Conservation (phyloP, 23 red algal species). For the Agarophyton chilense region DNA sequence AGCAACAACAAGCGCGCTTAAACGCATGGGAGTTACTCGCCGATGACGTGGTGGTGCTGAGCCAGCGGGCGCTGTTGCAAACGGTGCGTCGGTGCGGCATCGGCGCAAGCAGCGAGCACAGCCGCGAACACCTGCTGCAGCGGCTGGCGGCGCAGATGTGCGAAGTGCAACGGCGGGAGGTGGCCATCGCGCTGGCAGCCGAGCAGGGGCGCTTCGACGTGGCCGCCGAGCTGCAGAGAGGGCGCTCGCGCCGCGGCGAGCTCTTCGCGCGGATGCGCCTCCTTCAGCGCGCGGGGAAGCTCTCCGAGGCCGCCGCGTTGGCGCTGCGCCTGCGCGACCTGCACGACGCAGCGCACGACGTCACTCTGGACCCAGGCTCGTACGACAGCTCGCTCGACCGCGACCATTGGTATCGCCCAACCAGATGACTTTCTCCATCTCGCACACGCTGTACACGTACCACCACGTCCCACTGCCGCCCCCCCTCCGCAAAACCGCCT, state of each 20-base stretch:
- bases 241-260: background rate
- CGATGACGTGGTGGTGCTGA: conserved; percentile 21
- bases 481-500: background rate
- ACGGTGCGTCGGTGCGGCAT: background rate
- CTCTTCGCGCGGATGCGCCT: conserved; percentile 11
- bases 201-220: conserved; percentile 25
- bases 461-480: too few relatives aligned
- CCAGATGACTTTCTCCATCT: background rate
- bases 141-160: conserved; percentile 6
- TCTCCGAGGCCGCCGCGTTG: background rate
- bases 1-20: background rate
- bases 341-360: background rate
- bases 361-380: conserved; percentile 35
- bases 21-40: background rate
- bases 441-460: background rate
- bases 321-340: background rate
- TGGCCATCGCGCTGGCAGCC: conserved; percentile 26
- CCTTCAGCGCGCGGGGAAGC: background rate
- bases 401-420: conserved; percentile 45
- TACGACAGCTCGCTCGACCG: conserved; percentile 35
- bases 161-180: conserved; percentile 41
- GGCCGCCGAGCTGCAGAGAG: conserved; percentile 22
- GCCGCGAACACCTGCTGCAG: background rate
- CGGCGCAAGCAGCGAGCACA: background rate
- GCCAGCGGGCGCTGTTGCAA: background rate